A percentile compares a stretch with the other conserved stretches of the same genome.
These are phyloP conservation scores for Olyra latifolia DNA, from an alignment of 176 grass and related monocot genomes.

Conservation along the genomic window DNA sequence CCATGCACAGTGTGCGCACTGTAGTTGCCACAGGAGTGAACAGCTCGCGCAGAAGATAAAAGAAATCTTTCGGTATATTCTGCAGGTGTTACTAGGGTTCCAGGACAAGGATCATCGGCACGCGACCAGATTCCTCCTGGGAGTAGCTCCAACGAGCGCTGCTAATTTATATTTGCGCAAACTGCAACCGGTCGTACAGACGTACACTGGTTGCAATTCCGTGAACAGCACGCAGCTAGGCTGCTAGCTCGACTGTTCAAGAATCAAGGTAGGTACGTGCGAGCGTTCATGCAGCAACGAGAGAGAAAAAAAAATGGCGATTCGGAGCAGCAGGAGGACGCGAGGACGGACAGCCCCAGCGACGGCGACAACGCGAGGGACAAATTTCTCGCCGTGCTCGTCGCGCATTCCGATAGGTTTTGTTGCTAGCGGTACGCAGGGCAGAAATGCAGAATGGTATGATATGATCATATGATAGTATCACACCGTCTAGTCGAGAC, in stretches of 20 bases:
- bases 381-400: constrained; percentile 5
- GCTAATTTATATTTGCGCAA: not conserved
- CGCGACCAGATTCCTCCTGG: not conserved
- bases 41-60: not conserved
- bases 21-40: not conserved
- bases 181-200: constrained; percentile 5
- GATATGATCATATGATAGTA: no score
- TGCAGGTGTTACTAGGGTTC: not conserved
- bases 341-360: not conserved
- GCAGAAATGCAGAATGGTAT: no score
- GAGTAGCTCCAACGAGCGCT: not conserved
- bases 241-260: not conserved
- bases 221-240: not conserved
- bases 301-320: not conserved
- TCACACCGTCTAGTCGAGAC: no score
- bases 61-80: constrained; percentile 15
- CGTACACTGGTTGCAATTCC: constrained; percentile 32
- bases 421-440: not conserved
- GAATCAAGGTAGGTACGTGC: not conserved
- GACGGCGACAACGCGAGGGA: constrained; percentile 23
- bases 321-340: not conserved
- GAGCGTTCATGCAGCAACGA: not conserved
- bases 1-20: not conserved
- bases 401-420: not conserved
- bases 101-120: not conserved